Percentiles rank a stretch among this genome's conserved stretches.
These are phyloP conservation scores for Lasiodiplodia sp. DNA, from an alignment of 2,329 filamentous ascomycete species.

Conservation along the genomic window DNA sequence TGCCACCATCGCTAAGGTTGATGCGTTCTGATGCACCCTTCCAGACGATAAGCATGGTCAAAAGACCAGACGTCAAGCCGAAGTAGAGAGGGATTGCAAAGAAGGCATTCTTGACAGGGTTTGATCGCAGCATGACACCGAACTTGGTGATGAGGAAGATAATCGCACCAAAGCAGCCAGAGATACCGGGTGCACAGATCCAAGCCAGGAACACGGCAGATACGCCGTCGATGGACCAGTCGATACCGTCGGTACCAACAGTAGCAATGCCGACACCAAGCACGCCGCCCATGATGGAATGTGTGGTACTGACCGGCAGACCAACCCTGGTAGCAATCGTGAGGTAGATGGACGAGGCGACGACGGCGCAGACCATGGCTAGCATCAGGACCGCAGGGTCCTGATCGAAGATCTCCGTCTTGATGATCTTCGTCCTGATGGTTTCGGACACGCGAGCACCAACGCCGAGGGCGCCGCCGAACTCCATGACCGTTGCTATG, in stretches of 20 bases:
- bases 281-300: conserved; percentile 55
- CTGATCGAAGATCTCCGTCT: conserved; percentile 52
- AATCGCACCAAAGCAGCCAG: conserved; percentile 61
- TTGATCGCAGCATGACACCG: conserved; percentile 60
- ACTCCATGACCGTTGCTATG: conserved; percentile 55
- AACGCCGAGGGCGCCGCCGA: conserved; percentile 53
- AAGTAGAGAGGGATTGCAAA: conserved; percentile 65
- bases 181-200: conserved; percentile 66
- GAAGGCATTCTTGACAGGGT: conserved; percentile 63
- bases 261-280: conserved; percentile 57
- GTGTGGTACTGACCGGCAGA: conserved; percentile 63
- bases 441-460: conserved; percentile 54
- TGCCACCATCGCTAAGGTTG: conserved; percentile 57
- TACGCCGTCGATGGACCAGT: conserved; percentile 66
- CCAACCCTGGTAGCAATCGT: conserved; percentile 61
- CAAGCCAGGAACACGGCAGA: conserved; percentile 67
- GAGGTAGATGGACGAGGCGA: conserved; percentile 61
- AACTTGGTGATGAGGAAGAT: conserved; percentile 67
- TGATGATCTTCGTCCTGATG: conserved; percentile 58
- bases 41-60: conserved; percentile 57
- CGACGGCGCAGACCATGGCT: conserved; percentile 63
- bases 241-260: conserved; percentile 61
- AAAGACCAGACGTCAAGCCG: conserved; percentile 61
- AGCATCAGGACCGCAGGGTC: conserved; percentile 59
- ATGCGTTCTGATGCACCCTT: conserved; percentile 55